Evolutionary conservation across 805 yeast species (phyloP).

Genomic region (Starmerella bacillaris): DNA sequence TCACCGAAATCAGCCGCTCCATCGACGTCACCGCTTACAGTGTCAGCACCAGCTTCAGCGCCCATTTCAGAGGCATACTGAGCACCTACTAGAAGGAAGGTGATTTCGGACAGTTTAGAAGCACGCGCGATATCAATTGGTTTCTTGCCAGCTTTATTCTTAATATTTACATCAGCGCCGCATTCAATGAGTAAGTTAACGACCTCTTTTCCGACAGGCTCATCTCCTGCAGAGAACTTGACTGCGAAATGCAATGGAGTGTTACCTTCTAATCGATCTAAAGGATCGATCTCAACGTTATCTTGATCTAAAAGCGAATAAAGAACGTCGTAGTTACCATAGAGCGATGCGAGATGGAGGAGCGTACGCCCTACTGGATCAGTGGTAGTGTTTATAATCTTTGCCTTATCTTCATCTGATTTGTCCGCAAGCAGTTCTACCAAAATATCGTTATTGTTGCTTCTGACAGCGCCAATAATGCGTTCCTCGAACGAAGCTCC

Average conservation of each 20-base stretch:
- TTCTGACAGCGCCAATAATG: constrained; percentile 67
- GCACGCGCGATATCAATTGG: constrained; percentile 48
- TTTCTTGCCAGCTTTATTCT: constrained; percentile 44
- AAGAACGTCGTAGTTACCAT: constrained; percentile 70
- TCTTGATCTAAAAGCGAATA: constrained; percentile 70
- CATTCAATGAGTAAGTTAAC: constrained; percentile 73
- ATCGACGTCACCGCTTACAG: constrained; percentile 11
- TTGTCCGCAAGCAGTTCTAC: constrained; percentile 33
- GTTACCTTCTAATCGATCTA: constrained; percentile 51
- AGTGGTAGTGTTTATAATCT: constrained; percentile 46
- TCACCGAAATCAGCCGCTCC: constrained; percentile 10
- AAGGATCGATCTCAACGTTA: constrained; percentile 79
- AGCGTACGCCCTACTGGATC: constrained; percentile 69
- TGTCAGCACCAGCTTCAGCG: constrained; percentile 11
- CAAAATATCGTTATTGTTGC: constrained; percentile 68
- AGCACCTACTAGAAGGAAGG: constrained; percentile 57
- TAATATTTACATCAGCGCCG: constrained; percentile 56
- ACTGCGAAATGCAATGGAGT: constrained; percentile 85
- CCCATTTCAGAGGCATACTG: constrained; percentile 30
- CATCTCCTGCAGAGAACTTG: constrained; percentile 44
- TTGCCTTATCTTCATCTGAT: constrained; percentile 22
- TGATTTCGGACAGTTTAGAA: constrained; percentile 35
- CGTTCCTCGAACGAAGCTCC: constrained; percentile 73
- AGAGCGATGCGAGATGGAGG: constrained; percentile 60
- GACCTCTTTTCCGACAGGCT: constrained; percentile 48